Evolutionary conservation across 495 filamentous ascomycete genomes (phyloP).

Genomic region (Neurospora sp.): DNA sequence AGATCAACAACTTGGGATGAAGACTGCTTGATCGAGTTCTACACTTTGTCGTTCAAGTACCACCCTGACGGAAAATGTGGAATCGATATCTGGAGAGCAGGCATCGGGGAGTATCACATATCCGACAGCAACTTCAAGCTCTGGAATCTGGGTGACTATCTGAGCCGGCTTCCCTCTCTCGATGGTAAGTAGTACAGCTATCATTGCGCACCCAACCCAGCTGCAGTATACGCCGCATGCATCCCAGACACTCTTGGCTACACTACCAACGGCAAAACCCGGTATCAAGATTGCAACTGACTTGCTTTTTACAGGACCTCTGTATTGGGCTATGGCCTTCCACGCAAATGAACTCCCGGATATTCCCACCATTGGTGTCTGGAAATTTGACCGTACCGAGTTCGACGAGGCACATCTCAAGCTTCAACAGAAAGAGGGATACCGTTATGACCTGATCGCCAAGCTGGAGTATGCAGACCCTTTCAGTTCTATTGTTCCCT

Average conservation of each 20-base stretch:
- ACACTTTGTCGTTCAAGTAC: conserved; percentile 13
- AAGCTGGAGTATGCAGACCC: conserved; percentile 1
- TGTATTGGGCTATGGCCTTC: conserved; percentile 12
- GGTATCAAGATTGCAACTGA: too few relatives aligned
- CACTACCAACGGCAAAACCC: not conserved
- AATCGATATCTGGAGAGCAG: conserved; percentile 16
- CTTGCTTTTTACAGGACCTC: not conserved
- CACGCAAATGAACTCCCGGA: conserved; percentile 6
- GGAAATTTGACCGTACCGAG: conserved; percentile 8
- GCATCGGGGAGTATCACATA: conserved; percentile 3
- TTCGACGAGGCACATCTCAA: conserved; percentile 12
- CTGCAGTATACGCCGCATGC: not conserved
- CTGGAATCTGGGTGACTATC: conserved; percentile 16
- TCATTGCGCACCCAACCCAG: not conserved
- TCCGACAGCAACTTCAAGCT: conserved; percentile 2
- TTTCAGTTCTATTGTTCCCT: not conserved
- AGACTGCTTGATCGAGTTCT: conserved; percentile 12
- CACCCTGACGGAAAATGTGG: conserved; percentile 1
- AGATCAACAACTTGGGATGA: not conserved
- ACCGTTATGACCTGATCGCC: conserved; percentile 2
- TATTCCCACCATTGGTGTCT: conserved; percentile 7
- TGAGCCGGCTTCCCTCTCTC: conserved; percentile 9
- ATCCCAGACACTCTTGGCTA: not conserved
- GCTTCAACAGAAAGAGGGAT: conserved; percentile 6
- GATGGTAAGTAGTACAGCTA: conserved; percentile 4